Evolutionary conservation across 176 grass and related monocot genomes (phyloP), one percentile per base, ranked within the genome.

Genomic region (Dactylis glomerata): DNA sequence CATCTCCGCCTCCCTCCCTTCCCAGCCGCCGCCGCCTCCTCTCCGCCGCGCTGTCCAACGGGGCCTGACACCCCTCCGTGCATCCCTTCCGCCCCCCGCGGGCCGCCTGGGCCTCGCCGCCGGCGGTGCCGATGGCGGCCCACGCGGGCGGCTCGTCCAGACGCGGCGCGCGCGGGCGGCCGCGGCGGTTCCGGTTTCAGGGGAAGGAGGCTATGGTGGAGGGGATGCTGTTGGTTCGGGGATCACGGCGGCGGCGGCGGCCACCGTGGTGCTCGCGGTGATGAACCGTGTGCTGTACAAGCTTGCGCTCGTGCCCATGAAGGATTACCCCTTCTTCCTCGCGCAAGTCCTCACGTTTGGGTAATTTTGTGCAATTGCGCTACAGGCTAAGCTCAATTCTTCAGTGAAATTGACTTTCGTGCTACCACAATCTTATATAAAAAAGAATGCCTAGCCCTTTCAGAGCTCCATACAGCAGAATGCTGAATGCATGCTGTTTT

Each of bases 241-340:
- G 7, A 89, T 97, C 59, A 79, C 64, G 1, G 74, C 86, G 8
- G 90, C 78, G 19, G 88, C 90, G 55, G 58, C 55, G 42, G 68
- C 65, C 30, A 94, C 95, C 0, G 88, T 97, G 50, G 51, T 82
- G 15, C 79, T 97, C 3, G 92, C 92, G 10, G 88, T 97, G 69
- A 87, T 93, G 90, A 97, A 97, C 75, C 87, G 96, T 32, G 93
- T 98, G 77, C 91, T 98, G n/a, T 98, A 95, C 74, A 95, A 98
- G 81, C 93, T 98, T 15, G 96, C 91, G 10, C 93, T 98, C 44
- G 96, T 95, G 69, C 93, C 93, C 2, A 87, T 98, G 91, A 93
- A 73, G 77, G 44, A 94, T 76, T 95, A 95, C 55, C 96, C 96
- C 30, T 98, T 98, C 87, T 95, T 98, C 80, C 89, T 95, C 31